Conservation (phyloP, 2,329 filamentous ascomycete genomes). For the Rhynchosporium graminicola region DNA sequence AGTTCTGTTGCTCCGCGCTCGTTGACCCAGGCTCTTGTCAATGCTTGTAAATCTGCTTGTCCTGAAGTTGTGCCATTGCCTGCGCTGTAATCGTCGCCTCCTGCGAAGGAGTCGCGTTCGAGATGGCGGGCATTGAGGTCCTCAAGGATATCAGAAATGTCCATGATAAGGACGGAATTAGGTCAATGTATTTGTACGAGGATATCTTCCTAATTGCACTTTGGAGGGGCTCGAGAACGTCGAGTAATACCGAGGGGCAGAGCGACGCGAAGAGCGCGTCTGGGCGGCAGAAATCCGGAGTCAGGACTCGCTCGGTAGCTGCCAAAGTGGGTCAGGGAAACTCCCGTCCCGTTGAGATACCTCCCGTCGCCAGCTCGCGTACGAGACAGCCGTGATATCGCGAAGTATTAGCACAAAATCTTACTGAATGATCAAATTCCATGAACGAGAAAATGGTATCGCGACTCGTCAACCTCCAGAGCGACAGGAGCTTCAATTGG, state of each 20-base stretch:
- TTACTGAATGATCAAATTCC: too few relatives aligned
- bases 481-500: too few relatives aligned
- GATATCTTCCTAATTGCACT: background rate
- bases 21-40: constrained; percentile 91
- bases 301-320: background rate
- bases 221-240: background rate
- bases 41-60: constrained; percentile 72
- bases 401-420: too few relatives aligned
- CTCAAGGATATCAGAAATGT: constrained; percentile 78
- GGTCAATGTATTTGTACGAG: too few relatives aligned
- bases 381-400: too few relatives aligned
- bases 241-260: background rate
- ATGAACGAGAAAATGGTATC: too few relatives aligned
- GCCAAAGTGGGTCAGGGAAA: too few relatives aligned
- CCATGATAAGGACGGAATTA: constrained; percentile 50
- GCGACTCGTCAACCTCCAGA: too few relatives aligned
- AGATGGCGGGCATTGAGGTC: constrained; percentile 63
- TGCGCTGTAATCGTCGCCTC: constrained; percentile 35
- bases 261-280: background rate
- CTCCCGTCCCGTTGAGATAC: too few relatives aligned
- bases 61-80: constrained; percentile 66
- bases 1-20: constrained; percentile 89
- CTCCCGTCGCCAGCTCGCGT: too few relatives aligned
- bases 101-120: constrained; percentile 47
- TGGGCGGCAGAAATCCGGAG: background rate